Percentiles rank a stretch among this genome's conserved stretches.
phyloP scores from a whole-genome alignment of 2,329 filamentous ascomycete species.

The Exophiala alcalophila region DNA sequence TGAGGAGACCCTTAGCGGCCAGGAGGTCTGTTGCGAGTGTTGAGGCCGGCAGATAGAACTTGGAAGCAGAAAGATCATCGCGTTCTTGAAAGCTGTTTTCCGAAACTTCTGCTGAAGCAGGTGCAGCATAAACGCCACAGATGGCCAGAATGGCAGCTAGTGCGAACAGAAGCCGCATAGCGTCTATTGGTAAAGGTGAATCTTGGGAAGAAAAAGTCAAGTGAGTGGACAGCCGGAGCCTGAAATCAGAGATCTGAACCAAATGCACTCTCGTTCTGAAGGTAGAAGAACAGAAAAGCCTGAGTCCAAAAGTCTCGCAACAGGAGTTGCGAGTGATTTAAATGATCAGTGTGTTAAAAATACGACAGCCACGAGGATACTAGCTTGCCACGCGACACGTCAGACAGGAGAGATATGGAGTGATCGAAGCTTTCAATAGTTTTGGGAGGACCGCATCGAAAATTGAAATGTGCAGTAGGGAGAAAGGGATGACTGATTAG shows the following conservation, averaged over 20 bases:
- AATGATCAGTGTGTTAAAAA: no score
- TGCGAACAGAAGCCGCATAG: slow-evolving; percentile 20
- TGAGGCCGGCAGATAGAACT: slow-evolving; percentile 19
- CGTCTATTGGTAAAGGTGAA: not conserved
- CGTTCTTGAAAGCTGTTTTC: slow-evolving; percentile 16
- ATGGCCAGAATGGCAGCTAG: slow-evolving; percentile 19
- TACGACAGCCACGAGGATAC: slow-evolving; percentile 13
- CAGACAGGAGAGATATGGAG: slow-evolving; percentile 3
- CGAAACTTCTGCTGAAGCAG: slow-evolving; percentile 14
- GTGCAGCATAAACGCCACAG: slow-evolving; percentile 2
- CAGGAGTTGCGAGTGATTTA: slow-evolving; percentile 1
- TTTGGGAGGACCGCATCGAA: not conserved
- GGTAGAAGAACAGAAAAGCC: slow-evolving; percentile 7
- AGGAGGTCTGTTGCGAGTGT: slow-evolving; percentile 34
- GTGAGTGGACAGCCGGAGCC: slow-evolving; percentile 12
- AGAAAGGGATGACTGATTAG: no score
- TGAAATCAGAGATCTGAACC: slow-evolving; percentile 7
- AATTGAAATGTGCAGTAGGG: no score
- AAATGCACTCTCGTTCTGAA: slow-evolving; percentile 12
- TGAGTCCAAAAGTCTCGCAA: no score
- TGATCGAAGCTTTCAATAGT: slow-evolving; percentile 4
- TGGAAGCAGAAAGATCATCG: slow-evolving; percentile 2
- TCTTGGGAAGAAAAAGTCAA: slow-evolving; percentile 2
- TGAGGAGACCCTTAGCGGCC: slow-evolving; percentile 36
- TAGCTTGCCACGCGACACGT: slow-evolving; percentile 14